Base-by-base conservation (phyloP, 2,329 filamentous ascomycete genomes). In the Hymenoscyphus infarciens region DNA sequence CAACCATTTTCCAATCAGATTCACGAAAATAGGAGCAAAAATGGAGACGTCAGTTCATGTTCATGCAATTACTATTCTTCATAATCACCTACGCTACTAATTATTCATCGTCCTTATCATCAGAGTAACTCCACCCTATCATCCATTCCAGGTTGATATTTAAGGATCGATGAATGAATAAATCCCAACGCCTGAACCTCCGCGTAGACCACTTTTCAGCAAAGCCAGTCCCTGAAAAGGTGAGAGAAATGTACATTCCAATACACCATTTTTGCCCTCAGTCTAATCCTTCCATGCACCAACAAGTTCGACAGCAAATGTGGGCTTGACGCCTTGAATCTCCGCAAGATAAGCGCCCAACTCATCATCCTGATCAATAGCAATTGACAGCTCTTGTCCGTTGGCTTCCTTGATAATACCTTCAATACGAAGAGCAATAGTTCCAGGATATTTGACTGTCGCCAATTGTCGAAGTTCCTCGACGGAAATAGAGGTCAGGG, bases 351-450 rank as follows among this genome's bases (percentile, higher is more conserved):
- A 94, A 0, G 87, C 87, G 63, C 82, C 82, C 65, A 95, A 74
- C 76, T 94, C 89, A 65, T 86, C 83, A 69, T 93, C 88, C 49
- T 87, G 82, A 61, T 87, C 87, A 68, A 94, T 87, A 61, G 81
- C 77, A 70, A 90, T 82, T 16, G 79, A 79, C 54, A 89, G 78
- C 71, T 91, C 88, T 57, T 80, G 80, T 8, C 71, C 73, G 53
- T 65, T 80, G 15, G 77, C 80, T 69, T 85, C 81, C 70, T 83
- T 84, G 58, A 91, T 79, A 29, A 91, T 75, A 2, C 89, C 90
- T 69, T 91, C 85, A 16, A 92, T 80, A 31, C 81, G 82, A 38
- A 82, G 76, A 58, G 88, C 84, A 15, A 82, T 71, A 0, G 82
- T 81, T 6, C 84, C 84, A 0, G 86, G 84, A 64, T 86, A 86